Evolutionary conservation across 306 rosid species (phyloP).

Genomic region (Pyrus betulifolia): DNA sequence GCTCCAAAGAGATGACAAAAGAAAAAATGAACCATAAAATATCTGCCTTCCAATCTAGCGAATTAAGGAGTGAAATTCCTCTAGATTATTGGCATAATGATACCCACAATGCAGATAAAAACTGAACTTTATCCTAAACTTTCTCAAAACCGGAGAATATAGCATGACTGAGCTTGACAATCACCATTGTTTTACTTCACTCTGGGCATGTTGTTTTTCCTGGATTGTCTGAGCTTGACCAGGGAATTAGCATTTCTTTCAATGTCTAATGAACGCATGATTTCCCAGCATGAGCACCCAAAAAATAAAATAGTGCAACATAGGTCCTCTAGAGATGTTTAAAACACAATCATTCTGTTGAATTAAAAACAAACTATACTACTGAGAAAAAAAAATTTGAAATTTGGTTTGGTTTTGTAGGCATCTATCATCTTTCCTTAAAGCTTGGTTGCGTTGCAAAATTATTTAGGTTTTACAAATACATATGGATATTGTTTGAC

Average conservation of each 20-base stretch:
- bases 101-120: background rate
- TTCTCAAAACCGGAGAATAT: background rate
- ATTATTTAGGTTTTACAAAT: background rate
- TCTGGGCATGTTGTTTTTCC: background rate
- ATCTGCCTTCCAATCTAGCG: background rate
- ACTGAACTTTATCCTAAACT: background rate
- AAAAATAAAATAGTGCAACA: background rate
- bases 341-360: background rate
- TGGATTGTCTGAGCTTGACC: background rate
- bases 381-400: background rate
- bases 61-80: background rate
- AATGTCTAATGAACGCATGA: background rate
- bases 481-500: constrained; percentile 24
- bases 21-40: background rate
- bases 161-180: background rate
- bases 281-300: background rate
- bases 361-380: background rate
- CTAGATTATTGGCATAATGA: background rate
- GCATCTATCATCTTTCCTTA: background rate
- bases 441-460: background rate
- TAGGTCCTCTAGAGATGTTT: background rate
- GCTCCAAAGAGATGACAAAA: background rate
- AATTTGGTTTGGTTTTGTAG: background rate
- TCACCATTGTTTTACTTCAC: background rate
- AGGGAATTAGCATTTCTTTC: background rate